Base-by-base conservation (phyloP, 805 yeast genomes). In the Teunomyces lycoperdinae region DNA sequence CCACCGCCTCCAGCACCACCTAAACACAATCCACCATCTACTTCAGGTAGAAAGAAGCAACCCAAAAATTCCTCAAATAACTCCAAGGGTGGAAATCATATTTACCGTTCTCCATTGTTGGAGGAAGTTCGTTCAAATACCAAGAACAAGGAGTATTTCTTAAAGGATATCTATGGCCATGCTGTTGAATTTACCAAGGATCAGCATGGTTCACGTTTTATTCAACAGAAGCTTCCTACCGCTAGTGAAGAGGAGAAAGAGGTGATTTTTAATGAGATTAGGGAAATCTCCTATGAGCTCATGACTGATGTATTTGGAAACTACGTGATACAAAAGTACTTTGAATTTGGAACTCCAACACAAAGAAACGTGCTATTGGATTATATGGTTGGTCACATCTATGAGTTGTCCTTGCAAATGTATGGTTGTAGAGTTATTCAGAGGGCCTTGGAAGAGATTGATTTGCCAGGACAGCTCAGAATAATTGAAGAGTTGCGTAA, bases 291-390 rank as follows among this genome's bases (percentile, higher is more conserved):
- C 3, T 74, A 84, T 47, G 90, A 85, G 47, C 73, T 94, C 52
- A 87, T 91, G 85, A 89, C 95, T 13, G 99, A 94, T 71, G 99
- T 94, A 7, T 94, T 94, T 68, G 99, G 99, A 49, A 94, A 94
- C 66, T 94, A 94, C 63, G 97, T 94, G 26, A 88, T 94, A 48
- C 99, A 94, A 67, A 91, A 92, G 66, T 88, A 83, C 60, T 89
- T 94, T 66, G 98, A 94, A 68, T 77, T 72, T 58, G 97, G 97
- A 29, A 73, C 84, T 3, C 75, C 67, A 24, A 77, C 81, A 20
- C 97, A 92, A 63, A 82, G 79, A 58, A 75, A 80, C 29, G 76
- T 84, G 9, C 72, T 94, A 52, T 79, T 89, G 45, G 84, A 79
- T 34, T 74, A 77, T 46, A 85, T 90, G 90, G 74, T 75, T 47